Evolutionary conservation across 2,329 filamentous ascomycete genomes (phyloP).

Genomic region (Dothidotthia symphoricarpi): DNA sequence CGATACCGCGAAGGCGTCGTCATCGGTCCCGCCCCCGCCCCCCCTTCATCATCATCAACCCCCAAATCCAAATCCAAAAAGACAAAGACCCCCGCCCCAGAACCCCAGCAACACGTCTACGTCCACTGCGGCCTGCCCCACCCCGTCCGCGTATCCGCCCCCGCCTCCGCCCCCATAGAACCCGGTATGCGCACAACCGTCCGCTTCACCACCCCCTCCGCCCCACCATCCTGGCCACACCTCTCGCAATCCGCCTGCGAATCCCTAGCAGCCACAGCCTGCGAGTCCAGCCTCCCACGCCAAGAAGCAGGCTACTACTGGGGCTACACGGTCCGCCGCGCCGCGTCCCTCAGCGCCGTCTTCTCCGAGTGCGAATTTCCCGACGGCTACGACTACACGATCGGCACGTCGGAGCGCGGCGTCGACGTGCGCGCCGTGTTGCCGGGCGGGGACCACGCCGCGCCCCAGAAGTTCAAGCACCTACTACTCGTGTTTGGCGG

Average conservation of each 20-base stretch:
- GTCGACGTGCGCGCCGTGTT: slow-evolving; percentile 44
- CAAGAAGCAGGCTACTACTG: slow-evolving; percentile 81
- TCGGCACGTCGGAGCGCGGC: slow-evolving; percentile 81
- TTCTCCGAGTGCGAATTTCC: slow-evolving; percentile 75
- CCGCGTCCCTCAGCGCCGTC: slow-evolving; percentile 65
- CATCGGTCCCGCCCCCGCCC: slow-evolving; percentile 34
- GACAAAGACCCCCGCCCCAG: slow-evolving; percentile 35
- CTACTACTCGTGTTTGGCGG: slow-evolving; percentile 78
- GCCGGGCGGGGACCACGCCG: slow-evolving; percentile 22
- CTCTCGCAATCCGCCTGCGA: slow-evolving; percentile 23
- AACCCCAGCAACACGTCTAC: slow-evolving; percentile 33
- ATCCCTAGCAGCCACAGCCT: slow-evolving; percentile 54
- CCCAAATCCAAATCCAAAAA: slow-evolving; percentile 44
- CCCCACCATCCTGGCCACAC: slow-evolving; percentile 36
- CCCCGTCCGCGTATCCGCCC: slow-evolving; percentile 54
- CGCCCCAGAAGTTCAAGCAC: slow-evolving; percentile 60
- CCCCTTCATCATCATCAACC: slow-evolving; percentile 2
- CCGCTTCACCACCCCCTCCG: slow-evolving; percentile 54
- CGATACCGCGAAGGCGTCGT: slow-evolving; percentile 77
- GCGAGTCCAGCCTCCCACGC: slow-evolving; percentile 67
- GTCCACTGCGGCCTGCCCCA: slow-evolving; percentile 53
- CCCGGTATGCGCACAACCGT: slow-evolving; percentile 72
- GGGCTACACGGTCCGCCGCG: slow-evolving; percentile 72
- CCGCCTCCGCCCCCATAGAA: slow-evolving; percentile 53
- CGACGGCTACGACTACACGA: slow-evolving; percentile 76